Conservation (phyloP, 495 filamentous ascomycete genomes). For the Penicillium cataractarum region DNA sequence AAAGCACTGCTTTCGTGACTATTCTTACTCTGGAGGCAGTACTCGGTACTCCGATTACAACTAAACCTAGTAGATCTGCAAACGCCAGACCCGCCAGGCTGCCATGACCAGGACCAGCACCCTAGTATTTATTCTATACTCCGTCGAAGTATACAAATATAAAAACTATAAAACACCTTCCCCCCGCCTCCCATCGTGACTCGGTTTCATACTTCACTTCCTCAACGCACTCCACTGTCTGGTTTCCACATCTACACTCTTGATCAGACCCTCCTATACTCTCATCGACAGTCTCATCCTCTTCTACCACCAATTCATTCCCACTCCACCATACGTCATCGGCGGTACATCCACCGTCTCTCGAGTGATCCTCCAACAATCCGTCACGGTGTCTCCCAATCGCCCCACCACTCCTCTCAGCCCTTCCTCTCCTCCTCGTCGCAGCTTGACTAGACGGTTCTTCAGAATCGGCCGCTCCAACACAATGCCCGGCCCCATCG, state of each 20-base stretch:
- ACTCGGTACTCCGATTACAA: too few species aligned
- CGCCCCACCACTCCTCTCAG: slow-evolving; percentile 32
- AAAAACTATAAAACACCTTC: slow-evolving; percentile 9
- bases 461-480: slow-evolving; percentile 28
- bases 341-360: slow-evolving; percentile 20
- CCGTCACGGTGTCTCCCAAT: slow-evolving; percentile 43
- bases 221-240: background rate
- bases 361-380: slow-evolving; percentile 28
- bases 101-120: too few species aligned
- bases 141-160: background rate
- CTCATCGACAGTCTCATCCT: background rate
- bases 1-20: background rate
- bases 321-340: slow-evolving; percentile 4
- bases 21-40: background rate
- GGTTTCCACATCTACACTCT: too few species aligned
- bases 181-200: background rate
- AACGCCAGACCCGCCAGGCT: slow-evolving; percentile 14
- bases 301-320: background rate
- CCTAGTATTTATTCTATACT: too few species aligned
- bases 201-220: background rate
- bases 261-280: too few species aligned
- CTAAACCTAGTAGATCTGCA: too few species aligned
- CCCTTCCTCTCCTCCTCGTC: slow-evolving; percentile 26
- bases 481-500: slow-evolving; percentile 40
- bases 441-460: slow-evolving; percentile 22